Evolutionary conservation across 2,329 filamentous ascomycete genomes (phyloP).

Genomic region (Neoarthrinium moseri): DNA sequence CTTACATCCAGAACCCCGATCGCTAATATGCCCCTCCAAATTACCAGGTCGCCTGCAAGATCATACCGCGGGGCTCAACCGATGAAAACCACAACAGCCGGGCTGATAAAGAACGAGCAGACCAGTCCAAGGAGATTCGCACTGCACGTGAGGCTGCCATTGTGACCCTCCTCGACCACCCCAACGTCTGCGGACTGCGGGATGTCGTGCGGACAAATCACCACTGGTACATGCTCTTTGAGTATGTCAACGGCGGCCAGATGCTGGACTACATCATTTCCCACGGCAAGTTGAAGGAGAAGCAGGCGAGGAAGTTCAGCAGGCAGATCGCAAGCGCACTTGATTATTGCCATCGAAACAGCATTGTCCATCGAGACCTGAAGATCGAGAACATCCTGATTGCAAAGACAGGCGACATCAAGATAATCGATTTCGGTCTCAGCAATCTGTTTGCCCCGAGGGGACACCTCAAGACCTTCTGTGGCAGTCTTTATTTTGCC

Average conservation of each 20-base stretch:
- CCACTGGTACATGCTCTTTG: slow-evolving; percentile 99
- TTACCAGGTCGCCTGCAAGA: slow-evolving; percentile 87
- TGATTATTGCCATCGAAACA: slow-evolving; percentile 97
- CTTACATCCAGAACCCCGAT: not conserved
- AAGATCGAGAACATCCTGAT: slow-evolving; percentile 99
- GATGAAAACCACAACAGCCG: slow-evolving; percentile 75
- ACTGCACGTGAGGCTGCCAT: slow-evolving; percentile 96
- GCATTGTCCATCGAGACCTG: slow-evolving; percentile 93
- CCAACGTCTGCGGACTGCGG: slow-evolving; percentile 92
- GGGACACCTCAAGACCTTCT: slow-evolving; percentile 90
- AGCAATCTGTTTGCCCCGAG: slow-evolving; percentile 93
- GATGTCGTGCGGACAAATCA: slow-evolving; percentile 95
- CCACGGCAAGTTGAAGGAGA: slow-evolving; percentile 95
- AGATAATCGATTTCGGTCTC: slow-evolving; percentile 97
- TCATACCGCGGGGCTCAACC: slow-evolving; percentile 85
- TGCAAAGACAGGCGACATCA: slow-evolving; percentile 98
- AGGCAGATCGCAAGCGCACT: slow-evolving; percentile 95
- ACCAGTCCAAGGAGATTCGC: slow-evolving; percentile 94
- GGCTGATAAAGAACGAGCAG: slow-evolving; percentile 81
- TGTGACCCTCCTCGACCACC: slow-evolving; percentile 89
- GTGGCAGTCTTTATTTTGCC: slow-evolving; percentile 95
- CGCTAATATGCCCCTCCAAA: not conserved
- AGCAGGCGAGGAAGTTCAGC: slow-evolving; percentile 95
- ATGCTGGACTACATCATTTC: slow-evolving; percentile 99
- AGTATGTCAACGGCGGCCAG: slow-evolving; percentile 97